Conservation (phyloP, 2,329 filamentous ascomycete genomes). For the Cephalotrichum gorgonifer region DNA sequence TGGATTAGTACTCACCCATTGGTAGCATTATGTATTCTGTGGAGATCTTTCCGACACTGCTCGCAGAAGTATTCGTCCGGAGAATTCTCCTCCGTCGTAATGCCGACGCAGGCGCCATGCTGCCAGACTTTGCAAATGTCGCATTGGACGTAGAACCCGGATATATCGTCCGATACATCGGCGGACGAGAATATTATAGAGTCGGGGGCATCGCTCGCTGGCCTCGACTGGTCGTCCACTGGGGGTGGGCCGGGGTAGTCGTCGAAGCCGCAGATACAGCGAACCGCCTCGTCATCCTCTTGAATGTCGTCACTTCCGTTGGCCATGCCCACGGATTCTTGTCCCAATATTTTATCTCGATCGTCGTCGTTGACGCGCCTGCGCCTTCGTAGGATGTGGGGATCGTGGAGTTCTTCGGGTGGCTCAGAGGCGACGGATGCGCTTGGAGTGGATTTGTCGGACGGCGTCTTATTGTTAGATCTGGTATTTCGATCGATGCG, state of each 20-base stretch:
- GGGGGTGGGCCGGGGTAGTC: slow-evolving; percentile 83
- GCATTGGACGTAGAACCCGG: slow-evolving; percentile 95
- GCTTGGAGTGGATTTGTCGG: slow-evolving; percentile 67
- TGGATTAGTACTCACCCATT: slow-evolving; percentile 62
- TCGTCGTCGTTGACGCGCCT: slow-evolving; percentile 64
- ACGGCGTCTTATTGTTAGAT: slow-evolving; percentile 60
- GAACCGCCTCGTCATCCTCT: slow-evolving; percentile 86
- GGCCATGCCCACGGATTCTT: slow-evolving; percentile 37
- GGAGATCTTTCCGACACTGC: slow-evolving; percentile 81
- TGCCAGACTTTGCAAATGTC: slow-evolving; percentile 98
- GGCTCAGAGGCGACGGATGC: slow-evolving; percentile 62
- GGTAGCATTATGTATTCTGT: slow-evolving; percentile 68
- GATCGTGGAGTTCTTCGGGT: slow-evolving; percentile 58
- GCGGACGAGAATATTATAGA: slow-evolving; percentile 47
- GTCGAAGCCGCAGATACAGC: slow-evolving; percentile 88
- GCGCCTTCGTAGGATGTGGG: slow-evolving; percentile 63
- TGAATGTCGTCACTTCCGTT: slow-evolving; percentile 63
- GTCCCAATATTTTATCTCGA: slow-evolving; percentile 28
- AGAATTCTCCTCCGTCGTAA: slow-evolving; percentile 85
- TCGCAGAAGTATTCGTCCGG: slow-evolving; percentile 99
- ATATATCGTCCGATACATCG: slow-evolving; percentile 71
- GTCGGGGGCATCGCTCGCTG: slow-evolving; percentile 46
- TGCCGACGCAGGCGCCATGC: slow-evolving; percentile 93
- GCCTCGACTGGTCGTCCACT: slow-evolving; percentile 43
- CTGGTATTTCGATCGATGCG: slow-evolving; percentile 67